These are phyloP conservation scores for Chenopodium formosanum DNA, from an alignment of 148 eudicot species.

Conservation along the genomic window DNA sequence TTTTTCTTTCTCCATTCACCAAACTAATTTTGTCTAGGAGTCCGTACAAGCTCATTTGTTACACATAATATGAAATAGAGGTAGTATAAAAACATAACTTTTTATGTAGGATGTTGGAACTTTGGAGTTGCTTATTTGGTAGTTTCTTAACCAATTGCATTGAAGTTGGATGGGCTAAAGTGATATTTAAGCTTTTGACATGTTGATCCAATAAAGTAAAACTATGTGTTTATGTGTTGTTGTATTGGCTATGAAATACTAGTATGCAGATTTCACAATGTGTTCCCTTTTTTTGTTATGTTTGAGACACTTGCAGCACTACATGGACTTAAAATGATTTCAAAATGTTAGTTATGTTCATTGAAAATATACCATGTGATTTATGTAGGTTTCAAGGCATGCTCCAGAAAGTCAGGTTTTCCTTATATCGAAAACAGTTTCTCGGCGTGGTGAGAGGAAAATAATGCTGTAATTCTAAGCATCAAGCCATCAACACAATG, in stretches of 20 bases:
- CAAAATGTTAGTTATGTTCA: neutral
- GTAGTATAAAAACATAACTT: neutral
- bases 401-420: neutral
- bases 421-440: neutral
- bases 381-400: conserved; percentile 7
- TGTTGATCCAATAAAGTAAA: neutral
- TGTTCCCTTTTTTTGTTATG: neutral
- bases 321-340: neutral
- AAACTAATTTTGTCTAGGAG: too few relatives aligned
- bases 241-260: neutral
- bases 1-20: too few relatives aligned
- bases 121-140: neutral
- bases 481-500: neutral
- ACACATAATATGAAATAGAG: too few relatives aligned
- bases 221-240: neutral
- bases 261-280: neutral
- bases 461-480: conserved; percentile 8
- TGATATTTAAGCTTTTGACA: neutral
- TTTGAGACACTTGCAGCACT: neutral
- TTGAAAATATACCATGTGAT: neutral
- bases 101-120: neutral
- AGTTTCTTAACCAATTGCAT: neutral
- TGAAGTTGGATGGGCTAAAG: neutral
- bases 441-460: neutral
- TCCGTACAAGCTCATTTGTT: too few relatives aligned